A percentile compares a stretch with the other conserved stretches of the same genome.
Conservation (phyloP, 2,329 filamentous ascomycete genomes). For the Beauveria asiatica region DNA sequence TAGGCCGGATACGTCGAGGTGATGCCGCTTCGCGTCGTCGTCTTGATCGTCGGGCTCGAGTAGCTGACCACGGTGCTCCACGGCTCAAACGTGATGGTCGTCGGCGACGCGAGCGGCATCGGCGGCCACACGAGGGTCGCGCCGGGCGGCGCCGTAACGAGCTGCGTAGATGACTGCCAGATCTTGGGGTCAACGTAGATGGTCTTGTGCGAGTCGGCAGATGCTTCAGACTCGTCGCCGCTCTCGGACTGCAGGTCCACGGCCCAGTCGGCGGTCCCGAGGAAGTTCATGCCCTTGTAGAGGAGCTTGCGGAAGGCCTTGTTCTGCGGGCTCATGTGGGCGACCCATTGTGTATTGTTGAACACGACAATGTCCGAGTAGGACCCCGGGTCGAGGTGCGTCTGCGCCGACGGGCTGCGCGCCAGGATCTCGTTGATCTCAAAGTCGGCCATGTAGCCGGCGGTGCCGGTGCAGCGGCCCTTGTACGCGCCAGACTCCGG, state of each 20-base stretch:
- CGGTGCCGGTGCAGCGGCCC: conserved; percentile 21
- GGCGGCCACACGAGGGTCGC: conserved; percentile 25
- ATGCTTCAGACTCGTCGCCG: background rate
- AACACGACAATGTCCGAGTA: conserved; percentile 16
- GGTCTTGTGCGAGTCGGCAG: background rate
- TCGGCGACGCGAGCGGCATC: background rate
- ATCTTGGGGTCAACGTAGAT: background rate
- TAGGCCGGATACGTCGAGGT: conserved; percentile 1
- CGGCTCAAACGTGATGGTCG: conserved; percentile 1
- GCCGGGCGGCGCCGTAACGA: background rate
- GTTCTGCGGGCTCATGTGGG: conserved; percentile 11
- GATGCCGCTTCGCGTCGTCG: background rate
- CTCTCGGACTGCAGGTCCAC: conserved; percentile 11
- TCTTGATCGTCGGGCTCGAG: background rate
- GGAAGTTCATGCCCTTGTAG: conserved; percentile 13
- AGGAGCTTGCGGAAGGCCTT: conserved; percentile 3
- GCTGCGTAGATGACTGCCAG: background rate
- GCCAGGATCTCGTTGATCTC: conserved; percentile 20
- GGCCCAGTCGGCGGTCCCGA: conserved; percentile 14
- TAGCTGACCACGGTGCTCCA: conserved; percentile 2
- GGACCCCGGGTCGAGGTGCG: background rate
- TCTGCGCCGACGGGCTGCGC: background rate
- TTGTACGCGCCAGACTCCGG: conserved; percentile 15
- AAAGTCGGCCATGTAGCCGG: conserved; percentile 24
- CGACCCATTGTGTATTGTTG: conserved; percentile 14